Evolutionary conservation across 306 rosid species (phyloP), one percentile per base, ranked within the genome.

Genomic region (Fagus crenata): DNA sequence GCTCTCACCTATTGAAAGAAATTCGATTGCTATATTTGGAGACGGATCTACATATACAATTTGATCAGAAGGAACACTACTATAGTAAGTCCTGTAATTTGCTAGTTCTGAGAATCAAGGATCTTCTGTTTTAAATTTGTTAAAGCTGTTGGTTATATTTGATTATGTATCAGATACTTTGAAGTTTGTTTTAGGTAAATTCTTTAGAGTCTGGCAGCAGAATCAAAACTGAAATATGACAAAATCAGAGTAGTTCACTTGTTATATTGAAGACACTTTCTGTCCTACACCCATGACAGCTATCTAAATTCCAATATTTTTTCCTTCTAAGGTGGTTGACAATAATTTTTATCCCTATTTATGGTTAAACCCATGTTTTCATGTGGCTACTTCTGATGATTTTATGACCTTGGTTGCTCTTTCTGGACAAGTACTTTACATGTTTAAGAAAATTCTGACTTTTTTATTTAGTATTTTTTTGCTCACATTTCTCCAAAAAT

Each of bases 341-440:
- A 36, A 65, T 65, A 65, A 65, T 36, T 37, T 2, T 6, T 37
- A 46, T 46, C 11, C 51, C 51, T 9, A 46, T 46, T 60, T 7
- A 15, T 17, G 39, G 31, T 42, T 77, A 31, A 28, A 18, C 43
- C 31, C 40, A 53, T 39, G 41, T 71, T 36, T 46, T 49, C 53
- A 36, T 65, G 12, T 46, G 69, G 36, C 36, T 39, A 72, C 15
- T 72, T 79, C 35, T 63, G 39, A 39, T 51, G 40, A 54, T 60
- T 35, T 9, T 77, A 41, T 46, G 32, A 58, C 11, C 61, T 56
- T 15, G 53, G 63, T 67, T 78, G 51, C 41, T 49, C 17, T 35
- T 68, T 14, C 46, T 18, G 49, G 37, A 75, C 71, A 28, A 4
- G n/a, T 72, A 17, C 12, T 1, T 63, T 55, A 61, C 33, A 42